Percentiles rank a stretch among this genome's conserved stretches.
Evolutionary conservation across 192 early-diverging fungal species (phyloP).

Genomic region (Chytriomyces confervae): DNA sequence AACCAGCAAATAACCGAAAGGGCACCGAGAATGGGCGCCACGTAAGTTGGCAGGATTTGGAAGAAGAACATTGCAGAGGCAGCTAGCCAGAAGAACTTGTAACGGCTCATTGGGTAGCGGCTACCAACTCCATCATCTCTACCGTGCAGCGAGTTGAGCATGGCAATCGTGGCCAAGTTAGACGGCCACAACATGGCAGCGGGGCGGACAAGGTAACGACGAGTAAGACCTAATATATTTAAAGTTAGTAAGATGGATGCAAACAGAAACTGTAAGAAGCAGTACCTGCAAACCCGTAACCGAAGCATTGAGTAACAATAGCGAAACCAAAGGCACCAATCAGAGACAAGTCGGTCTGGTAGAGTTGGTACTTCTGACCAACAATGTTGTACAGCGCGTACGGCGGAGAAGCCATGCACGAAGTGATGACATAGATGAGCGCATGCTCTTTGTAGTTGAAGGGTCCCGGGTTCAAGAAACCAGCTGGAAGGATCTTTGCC

Average conservation of each 20-base stretch:
- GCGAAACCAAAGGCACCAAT: not conserved
- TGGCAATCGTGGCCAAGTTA: constrained; percentile 60
- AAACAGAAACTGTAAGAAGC: too few species aligned
- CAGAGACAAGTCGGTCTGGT: constrained; percentile 17
- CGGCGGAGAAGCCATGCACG: constrained; percentile 54
- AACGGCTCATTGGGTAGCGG: constrained; percentile 21
- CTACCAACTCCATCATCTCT: constrained; percentile 1
- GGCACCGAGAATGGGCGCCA: constrained; percentile 32
- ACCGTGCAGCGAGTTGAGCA: constrained; percentile 29
- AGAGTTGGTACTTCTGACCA: constrained; percentile 9
- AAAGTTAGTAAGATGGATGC: constrained; percentile 27
- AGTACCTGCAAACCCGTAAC: constrained; percentile 61
- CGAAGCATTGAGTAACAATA: constrained; percentile 57
- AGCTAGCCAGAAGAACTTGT: constrained; percentile 39
- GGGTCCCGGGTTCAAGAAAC: constrained; percentile 47
- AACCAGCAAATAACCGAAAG: not conserved
- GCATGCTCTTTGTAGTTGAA: too few species aligned
- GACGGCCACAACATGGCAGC: constrained; percentile 85
- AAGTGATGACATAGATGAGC: constrained; percentile 62
- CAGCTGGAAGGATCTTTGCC: constrained; percentile 48
- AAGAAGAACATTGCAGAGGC: constrained; percentile 29
- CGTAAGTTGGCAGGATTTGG: constrained; percentile 34
- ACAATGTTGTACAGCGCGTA: constrained; percentile 47
- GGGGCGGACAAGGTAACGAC: constrained; percentile 80
- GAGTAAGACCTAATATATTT: constrained; percentile 69